Conservation (phyloP, 371 early-diverging fungal genomes). For the Lichtheimia ramosa region DNA sequence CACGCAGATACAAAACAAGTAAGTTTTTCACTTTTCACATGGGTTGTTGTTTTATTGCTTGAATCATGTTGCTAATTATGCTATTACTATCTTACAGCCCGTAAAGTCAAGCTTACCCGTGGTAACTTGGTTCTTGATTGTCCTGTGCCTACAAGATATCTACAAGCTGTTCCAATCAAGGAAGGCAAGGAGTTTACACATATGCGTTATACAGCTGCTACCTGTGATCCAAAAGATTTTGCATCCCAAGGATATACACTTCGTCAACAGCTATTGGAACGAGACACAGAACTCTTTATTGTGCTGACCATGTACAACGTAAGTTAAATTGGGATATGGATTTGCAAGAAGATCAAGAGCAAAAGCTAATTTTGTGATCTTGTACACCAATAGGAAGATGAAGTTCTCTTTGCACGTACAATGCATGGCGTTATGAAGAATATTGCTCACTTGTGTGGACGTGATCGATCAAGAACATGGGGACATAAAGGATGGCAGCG, state of each 20-base stretch:
- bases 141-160: constrained; percentile 68
- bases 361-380: neutral
- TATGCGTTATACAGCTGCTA: constrained; percentile 83
- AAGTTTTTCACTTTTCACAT: constrained; percentile 14
- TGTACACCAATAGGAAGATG: constrained; percentile 70
- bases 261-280: constrained; percentile 74
- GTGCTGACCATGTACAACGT: constrained; percentile 88
- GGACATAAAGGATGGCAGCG: constrained; percentile 92
- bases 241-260: constrained; percentile 71
- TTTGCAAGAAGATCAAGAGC: neutral
- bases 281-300: constrained; percentile 84
- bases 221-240: constrained; percentile 86
- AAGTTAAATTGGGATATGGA: constrained; percentile 15
- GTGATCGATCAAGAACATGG: constrained; percentile 81
- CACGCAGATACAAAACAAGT: constrained; percentile 66
- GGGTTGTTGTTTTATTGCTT: too few species aligned
- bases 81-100: constrained; percentile 22
- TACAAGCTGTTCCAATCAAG: constrained; percentile 58
- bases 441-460: constrained; percentile 83
- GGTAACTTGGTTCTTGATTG: constrained; percentile 82
- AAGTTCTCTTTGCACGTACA: constrained; percentile 86
- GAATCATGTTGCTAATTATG: too few species aligned
- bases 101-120: constrained; percentile 64
- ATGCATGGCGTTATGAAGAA: constrained; percentile 91
- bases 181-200: constrained; percentile 72